Evolutionary conservation across 208 protist species (phyloP), one percentile per base, ranked within the genome.

Genomic region (Sergeia podlipaevii): DNA sequence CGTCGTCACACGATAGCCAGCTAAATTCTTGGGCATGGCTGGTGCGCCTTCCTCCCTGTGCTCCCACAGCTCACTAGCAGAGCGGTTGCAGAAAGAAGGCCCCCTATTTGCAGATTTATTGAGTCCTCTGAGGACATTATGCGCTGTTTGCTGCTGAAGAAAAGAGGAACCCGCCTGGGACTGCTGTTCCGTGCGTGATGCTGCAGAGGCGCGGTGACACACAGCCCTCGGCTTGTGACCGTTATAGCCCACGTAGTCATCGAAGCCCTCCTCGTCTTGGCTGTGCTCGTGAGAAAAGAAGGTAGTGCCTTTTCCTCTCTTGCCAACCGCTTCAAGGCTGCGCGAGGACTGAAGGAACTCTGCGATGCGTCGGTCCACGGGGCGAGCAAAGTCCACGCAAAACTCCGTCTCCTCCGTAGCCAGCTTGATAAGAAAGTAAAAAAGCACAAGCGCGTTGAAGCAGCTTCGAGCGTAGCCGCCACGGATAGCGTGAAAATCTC

Each of bases 361-460:
- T 0, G 81, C 75, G 17, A 92, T 37, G 20, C 52, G 50, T 4
- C 64, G 38, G 48, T 85, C 75, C 8, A 92, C 69, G 30, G 84
- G 80, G 29, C 73, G 71, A 3, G 67, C 58, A 61, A 89, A 85
- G 54, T 81, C 68, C 8, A 77, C 77, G 10, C 65, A 70, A 21
- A 92, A 82, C 4, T 73, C 60, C 17, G 71, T 50, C 37, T 69
- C 58, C 1, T 51, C 20, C 0, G 57, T 28, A 13, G 39, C 11
- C 4, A 92, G 55, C 17, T 55, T 49, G 15, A 46, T 18, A 26
- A 92, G 44, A 28, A 92, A 92, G 52, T 85, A 92, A 38, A 83
- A 86, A 28, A 85, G 56, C 10, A 89, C 77, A 21, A 92, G 52
- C 18, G 74, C 53, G 61, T 88, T 85, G 55, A 80, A 88, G 64